Base-by-base conservation (phyloP, 169 alveolate genomes). In the Plasmodium berghei region DNA sequence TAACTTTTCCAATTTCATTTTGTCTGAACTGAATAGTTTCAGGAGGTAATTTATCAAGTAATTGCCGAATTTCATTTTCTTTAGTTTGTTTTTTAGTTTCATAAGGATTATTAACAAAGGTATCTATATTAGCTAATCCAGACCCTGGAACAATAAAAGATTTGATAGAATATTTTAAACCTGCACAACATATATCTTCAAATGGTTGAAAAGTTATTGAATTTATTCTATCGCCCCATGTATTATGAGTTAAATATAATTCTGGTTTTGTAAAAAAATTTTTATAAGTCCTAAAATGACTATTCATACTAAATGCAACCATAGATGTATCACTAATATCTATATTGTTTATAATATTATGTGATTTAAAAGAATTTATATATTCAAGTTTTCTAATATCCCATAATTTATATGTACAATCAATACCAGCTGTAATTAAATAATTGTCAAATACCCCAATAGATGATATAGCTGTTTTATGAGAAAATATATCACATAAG, bases 101-200 rank as follows among this genome's bases (percentile, higher is more conserved):
- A 61, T 94, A 94, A 2, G 96, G 96, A 72, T 94, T 94, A 22
- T 90, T 93, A n/a, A 73, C 94, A 22, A 83, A 86, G 0, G 98
- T 94, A 70, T 97, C 99, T 73, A 95, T 97, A 91, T 97, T 97
- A 14, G 99, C 98, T 59, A 93, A 88, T 3, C 99, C 99, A 26
- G 98, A 89, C 10, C 99, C 99, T 0, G 99, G 99, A 9, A 97
- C 95, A n/a, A 97, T 74, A 12, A 97, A 91, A 8, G 98, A 93
- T 49, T 96, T 94, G 59, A 96, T 92, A 1, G 99, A 99, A 42
- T 70, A 64, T n/a, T 80, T 88, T n/a, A 96, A 92, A 9, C 99
- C 98, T 34, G 96, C 93, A n/a, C 99, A 98, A 12, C 98, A 89
- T 67, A 97, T 96, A 92, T 98, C 99, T 95, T 97, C 99, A 91